phyloP scores from a whole-genome alignment of 257 asterid genomes.

The Rauvolfia tetraphylla region DNA sequence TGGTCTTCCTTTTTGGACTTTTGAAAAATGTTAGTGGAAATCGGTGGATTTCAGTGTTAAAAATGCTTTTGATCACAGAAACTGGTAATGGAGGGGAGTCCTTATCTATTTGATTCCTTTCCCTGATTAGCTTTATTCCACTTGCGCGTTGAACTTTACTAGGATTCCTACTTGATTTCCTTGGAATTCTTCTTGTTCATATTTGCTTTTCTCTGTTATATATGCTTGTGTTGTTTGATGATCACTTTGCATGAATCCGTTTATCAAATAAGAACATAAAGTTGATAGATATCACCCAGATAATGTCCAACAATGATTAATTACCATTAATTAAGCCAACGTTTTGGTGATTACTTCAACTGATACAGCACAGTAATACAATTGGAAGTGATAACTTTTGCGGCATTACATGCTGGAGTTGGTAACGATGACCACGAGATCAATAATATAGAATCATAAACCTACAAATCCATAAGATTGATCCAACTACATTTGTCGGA shows the following conservation, averaged over 20 bases:
- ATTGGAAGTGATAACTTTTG: background rate
- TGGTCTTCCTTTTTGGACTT: constrained; percentile 6
- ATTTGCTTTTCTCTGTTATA: constrained; percentile 18
- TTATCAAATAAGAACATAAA: background rate
- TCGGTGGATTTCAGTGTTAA: background rate
- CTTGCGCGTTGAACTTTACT: constrained; percentile 19
- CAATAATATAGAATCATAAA: background rate
- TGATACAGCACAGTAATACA: no score
- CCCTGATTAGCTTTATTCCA: constrained; percentile 8
- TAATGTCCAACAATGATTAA: no score
- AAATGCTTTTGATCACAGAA: background rate
- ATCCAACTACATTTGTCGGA: no score
- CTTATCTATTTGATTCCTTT: constrained; percentile 4
- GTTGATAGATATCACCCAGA: no score
- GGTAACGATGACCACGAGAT: background rate
- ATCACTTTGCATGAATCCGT: background rate
- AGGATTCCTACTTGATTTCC: constrained; percentile 8
- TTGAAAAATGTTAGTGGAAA: constrained; percentile 11
- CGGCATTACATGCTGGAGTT: background rate
- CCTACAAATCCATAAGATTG: background rate
- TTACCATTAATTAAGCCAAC: no score
- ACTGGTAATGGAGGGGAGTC: background rate
- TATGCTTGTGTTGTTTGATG: background rate
- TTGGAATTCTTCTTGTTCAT: constrained; percentile 21
- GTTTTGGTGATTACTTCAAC: no score